Evolutionary conservation across 768 basidiomycete genomes (phyloP), one percentile per base, ranked within the genome.

Genomic region (Xerocomellus dryophilus): DNA sequence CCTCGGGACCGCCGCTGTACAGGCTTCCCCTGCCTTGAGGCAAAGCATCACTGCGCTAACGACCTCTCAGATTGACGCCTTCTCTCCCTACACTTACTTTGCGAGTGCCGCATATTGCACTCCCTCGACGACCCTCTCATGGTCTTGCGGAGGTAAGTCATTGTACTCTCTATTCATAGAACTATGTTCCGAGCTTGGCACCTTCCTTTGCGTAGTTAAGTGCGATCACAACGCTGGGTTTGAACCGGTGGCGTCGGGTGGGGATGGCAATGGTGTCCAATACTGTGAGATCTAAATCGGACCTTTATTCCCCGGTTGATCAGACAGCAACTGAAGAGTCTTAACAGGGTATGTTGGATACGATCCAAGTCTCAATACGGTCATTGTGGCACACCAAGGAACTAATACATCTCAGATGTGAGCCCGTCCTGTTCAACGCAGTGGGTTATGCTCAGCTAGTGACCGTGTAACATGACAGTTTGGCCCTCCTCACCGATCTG

Each of bases 111-210:
- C 73, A 8, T 79, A 79, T 62, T 84, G 83, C 53, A 29, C 57
- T 8, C 65, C 78, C 0, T 58, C 71, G 5, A 40, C 60, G 23
- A 77, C 74, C 23, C 54, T 74, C 41, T 67, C 70, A 12, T 84
- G 82, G 80, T 69, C 69, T 31, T 84, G 82, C 66, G 83, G 83
- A 65, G 60, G 81, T 80, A 58, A 59, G 66, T 63, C 11, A 17
- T 43, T 21, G 4, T 31, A 9, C 32, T 43, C 29, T 38, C 35
- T 38, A 21, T 43, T 25, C 0, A 3, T 31, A 14, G 12, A 20
- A 4, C 7, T 9, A 34, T 18, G 14, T 18, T 31, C 5, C 15
- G 8, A 27, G 7, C 10, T 14, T 54, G 18, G 62, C 21, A 11
- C 10, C n/a, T 32, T 20, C 5, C 7, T 9, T 6, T 38, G 27